Percentiles rank a stretch among this genome's conserved stretches.
phyloP scores from a whole-genome alignment of 2,329 filamentous ascomycete species.

The Ophiostoma himal-ulmi region DNA sequence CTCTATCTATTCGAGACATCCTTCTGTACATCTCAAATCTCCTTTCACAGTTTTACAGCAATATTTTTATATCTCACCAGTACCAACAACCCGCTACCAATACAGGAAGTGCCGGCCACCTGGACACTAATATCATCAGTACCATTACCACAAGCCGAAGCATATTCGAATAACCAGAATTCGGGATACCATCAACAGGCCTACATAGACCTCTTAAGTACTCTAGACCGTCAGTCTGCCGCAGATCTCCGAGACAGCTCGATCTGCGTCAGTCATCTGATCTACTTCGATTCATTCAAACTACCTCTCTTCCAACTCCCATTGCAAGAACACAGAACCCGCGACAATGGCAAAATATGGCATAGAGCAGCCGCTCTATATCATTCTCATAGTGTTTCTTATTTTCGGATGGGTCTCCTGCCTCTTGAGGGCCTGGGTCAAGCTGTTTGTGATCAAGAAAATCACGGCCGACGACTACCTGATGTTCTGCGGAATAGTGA shows the following conservation, averaged over 20 bases:
- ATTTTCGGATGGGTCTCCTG: conserved; percentile 33
- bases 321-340: background rate
- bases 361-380: conserved; percentile 21
- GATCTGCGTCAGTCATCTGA: background rate
- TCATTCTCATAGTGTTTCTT: conserved; percentile 22
- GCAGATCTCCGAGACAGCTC: background rate
- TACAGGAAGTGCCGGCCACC: background rate
- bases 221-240: background rate
- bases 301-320: background rate
- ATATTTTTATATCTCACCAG: background rate
- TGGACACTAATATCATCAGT: background rate
- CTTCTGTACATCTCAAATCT: too few relatives aligned
- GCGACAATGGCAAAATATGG: conserved; percentile 22
- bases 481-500: conserved; percentile 43
- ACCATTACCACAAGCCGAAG: background rate
- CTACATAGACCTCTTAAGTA: background rate
- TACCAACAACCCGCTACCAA: background rate
- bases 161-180: background rate
- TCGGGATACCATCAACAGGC: background rate
- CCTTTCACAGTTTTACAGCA: background rate
- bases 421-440: conserved; percentile 42
- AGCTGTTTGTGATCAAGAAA: conserved; percentile 39
- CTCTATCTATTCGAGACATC: background rate
- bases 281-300: background rate
- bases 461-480: conserved; percentile 44